phyloP scores from a whole-genome alignment of 2,329 filamentous ascomycete genomes.

The Metarhizium anisopliae region DNA sequence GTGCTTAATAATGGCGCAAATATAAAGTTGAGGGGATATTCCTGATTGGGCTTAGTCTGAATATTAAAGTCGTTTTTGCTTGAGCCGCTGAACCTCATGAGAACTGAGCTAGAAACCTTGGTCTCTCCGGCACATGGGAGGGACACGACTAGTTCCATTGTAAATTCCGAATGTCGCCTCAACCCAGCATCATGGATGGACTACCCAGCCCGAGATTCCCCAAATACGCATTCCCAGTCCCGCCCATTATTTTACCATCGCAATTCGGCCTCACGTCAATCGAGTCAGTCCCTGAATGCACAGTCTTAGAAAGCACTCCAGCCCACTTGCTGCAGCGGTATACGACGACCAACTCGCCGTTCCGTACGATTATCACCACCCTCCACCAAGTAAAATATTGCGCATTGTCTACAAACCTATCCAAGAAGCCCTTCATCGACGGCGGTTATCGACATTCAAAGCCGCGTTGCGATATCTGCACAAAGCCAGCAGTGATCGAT shows the following conservation, averaged over 20 bases:
- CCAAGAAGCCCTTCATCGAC: slow-evolving; percentile 4
- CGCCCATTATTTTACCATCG: slow-evolving; percentile 6
- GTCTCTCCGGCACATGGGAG: slow-evolving; percentile 2
- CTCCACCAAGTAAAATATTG: slow-evolving; percentile 3
- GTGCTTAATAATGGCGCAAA: too few relatives aligned
- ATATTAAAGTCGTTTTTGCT: too few relatives aligned
- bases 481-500: neutral
- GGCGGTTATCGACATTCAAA: slow-evolving; percentile 3
- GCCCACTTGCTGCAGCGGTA: slow-evolving; percentile 6
- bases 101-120: neutral
- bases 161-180: neutral
- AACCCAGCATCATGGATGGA: neutral
- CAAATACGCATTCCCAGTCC: slow-evolving; percentile 7
- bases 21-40: too few relatives aligned
- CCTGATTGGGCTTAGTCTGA: too few relatives aligned
- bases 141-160: slow-evolving; percentile 6
- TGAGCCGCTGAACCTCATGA: too few relatives aligned
- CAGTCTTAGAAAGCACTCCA: slow-evolving; percentile 4
- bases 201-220: slow-evolving; percentile 5
- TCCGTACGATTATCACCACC: slow-evolving; percentile 2
- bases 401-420: slow-evolving; percentile 5
- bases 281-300: neutral
- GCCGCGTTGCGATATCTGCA: slow-evolving; percentile 8
- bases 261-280: slow-evolving; percentile 2
- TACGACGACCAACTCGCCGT: slow-evolving; percentile 9